phyloP scores from a whole-genome alignment of 2,329 filamentous ascomycete genomes.

The Fusarium anguioides region DNA sequence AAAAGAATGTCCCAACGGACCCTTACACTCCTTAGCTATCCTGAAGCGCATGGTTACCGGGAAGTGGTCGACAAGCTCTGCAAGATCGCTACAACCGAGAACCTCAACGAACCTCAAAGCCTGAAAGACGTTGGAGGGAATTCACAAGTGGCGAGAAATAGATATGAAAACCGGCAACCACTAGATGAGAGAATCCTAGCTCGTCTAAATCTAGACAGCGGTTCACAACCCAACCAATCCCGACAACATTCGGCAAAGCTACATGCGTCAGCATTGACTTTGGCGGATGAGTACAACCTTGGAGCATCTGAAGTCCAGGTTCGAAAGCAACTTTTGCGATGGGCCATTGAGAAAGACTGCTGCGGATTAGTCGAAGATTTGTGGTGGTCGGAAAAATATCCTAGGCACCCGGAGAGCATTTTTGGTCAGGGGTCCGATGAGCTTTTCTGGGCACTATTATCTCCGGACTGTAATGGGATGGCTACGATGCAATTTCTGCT shows the following conservation, averaged over 20 bases:
- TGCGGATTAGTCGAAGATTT: background rate
- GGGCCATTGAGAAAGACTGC: background rate
- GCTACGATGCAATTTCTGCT: background rate
- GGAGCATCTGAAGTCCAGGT: background rate
- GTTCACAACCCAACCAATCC: background rate
- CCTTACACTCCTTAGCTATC: background rate
- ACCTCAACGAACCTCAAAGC: background rate
- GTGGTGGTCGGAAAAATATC: background rate
- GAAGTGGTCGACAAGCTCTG: background rate
- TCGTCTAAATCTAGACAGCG: background rate
- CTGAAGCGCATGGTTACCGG: background rate
- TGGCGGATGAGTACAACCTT: background rate
- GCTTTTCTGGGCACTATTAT: background rate
- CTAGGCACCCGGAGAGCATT: background rate
- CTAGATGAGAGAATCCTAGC: background rate
- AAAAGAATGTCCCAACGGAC: background rate
- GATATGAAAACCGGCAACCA: background rate
- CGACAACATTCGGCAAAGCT: background rate
- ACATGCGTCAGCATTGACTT: background rate
- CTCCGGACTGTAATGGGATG: background rate
- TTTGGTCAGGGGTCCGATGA: background rate
- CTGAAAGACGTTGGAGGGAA: no score
- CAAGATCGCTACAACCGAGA: background rate
- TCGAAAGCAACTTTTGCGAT: background rate
- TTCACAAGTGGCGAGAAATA: no score